Percentiles rank a stretch among this genome's conserved stretches.
These are phyloP conservation scores for Phytophthora pinifolia DNA, from an alignment of 352 stramenopile genomes.

Conservation along the genomic window DNA sequence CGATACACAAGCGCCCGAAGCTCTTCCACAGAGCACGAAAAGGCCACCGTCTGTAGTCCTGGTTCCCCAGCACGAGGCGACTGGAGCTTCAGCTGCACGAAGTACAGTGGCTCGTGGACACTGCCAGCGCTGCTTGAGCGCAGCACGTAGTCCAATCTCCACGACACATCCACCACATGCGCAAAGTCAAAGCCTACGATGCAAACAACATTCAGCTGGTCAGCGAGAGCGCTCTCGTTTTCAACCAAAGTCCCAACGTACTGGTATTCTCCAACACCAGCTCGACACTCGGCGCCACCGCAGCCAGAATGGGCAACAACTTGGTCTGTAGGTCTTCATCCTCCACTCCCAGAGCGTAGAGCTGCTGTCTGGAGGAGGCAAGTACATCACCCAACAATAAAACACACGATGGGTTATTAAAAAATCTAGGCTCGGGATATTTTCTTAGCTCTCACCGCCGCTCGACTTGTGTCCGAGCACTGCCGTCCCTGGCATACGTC, in stretches of 20 bases:
- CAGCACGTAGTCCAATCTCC: conserved; percentile 73
- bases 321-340: conserved; percentile 28
- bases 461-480: conserved; percentile 5
- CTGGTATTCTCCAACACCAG: conserved; percentile 37
- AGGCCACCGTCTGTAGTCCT: conserved; percentile 37
- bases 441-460: conserved; percentile 30
- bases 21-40: conserved; percentile 72
- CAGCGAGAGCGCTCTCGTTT: no score
- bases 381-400: not conserved
- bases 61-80: conserved; percentile 28
- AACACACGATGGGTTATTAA: not conserved
- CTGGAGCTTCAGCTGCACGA: conserved; percentile 67
- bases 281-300: conserved; percentile 22
- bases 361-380: conserved; percentile 19
- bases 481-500: conserved; percentile 22
- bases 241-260: conserved; percentile 12
- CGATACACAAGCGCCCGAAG: conserved; percentile 70
- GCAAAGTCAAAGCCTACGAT: conserved; percentile 66
- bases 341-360: conserved; percentile 35
- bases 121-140: conserved; percentile 54
- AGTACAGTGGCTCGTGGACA: conserved; percentile 59
- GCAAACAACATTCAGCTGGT: not conserved
- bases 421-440: no score
- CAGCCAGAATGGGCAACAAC: conserved; percentile 23
- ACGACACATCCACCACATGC: conserved; percentile 71